Percentiles rank a stretch among this genome's conserved stretches.
Evolutionary conservation across 2,329 filamentous ascomycete genomes (phyloP).

Genomic region (Exophiala phaeomuriformis): DNA sequence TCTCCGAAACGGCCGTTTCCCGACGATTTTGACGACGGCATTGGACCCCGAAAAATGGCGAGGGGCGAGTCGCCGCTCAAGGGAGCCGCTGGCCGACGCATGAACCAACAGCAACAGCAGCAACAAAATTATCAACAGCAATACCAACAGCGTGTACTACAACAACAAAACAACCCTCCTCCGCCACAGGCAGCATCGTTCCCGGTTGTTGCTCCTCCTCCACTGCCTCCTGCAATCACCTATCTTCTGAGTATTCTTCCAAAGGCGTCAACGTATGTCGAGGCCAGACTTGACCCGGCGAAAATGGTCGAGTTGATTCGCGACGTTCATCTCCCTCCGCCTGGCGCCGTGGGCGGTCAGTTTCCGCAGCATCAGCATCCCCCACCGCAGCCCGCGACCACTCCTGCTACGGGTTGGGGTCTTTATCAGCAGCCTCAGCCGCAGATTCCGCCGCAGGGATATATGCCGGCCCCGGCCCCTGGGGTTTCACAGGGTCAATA

Average conservation of each 20-base stretch:
- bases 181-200: constrained; percentile 42
- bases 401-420: constrained; percentile 24
- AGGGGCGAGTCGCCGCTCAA: constrained; percentile 91
- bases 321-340: constrained; percentile 41
- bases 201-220: constrained; percentile 52
- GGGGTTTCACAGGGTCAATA: constrained; percentile 22
- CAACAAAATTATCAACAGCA: constrained; percentile 30
- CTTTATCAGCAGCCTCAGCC: constrained; percentile 32
- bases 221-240: constrained; percentile 62
- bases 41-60: constrained; percentile 75
- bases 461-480: constrained; percentile 8
- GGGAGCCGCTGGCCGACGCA: constrained; percentile 73
- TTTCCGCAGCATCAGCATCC: constrained; percentile 1
- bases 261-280: constrained; percentile 62
- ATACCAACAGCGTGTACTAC: constrained; percentile 42
- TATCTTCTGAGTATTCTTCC: constrained; percentile 67
- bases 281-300: constrained; percentile 60
- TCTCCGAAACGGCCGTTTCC: constrained; percentile 54
- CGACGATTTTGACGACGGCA: constrained; percentile 62
- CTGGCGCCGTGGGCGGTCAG: constrained; percentile 40
- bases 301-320: constrained; percentile 68
- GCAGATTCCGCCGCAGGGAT: constrained; percentile 27
- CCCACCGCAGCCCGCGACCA: constrained; percentile 10
- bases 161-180: constrained; percentile 31
- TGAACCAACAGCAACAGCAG: constrained; percentile 55